Percentiles rank a stretch among this genome's conserved stretches.
Evolutionary conservation across 768 basidiomycete species (phyloP).

Genomic region (Mrakia hoshinonis): DNA sequence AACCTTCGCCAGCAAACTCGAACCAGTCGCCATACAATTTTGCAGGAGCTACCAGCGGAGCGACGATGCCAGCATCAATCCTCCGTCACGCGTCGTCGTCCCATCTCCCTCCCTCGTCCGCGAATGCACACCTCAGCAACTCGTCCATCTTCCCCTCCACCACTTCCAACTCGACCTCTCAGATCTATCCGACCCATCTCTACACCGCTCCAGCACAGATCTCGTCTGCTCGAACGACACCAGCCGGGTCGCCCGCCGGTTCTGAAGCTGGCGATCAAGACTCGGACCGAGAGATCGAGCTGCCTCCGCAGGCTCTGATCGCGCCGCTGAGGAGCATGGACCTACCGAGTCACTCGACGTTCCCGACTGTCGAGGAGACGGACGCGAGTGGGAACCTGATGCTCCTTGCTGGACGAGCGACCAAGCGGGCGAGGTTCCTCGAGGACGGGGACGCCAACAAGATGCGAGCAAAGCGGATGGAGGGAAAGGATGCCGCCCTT

Average conservation of each 20-base stretch:
- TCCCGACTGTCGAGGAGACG: constrained; percentile 57
- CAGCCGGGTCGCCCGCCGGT: constrained; percentile 13
- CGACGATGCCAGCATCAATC: neutral
- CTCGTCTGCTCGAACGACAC: constrained; percentile 23
- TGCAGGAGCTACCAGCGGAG: neutral
- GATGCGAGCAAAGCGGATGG: constrained; percentile 18
- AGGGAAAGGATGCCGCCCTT: constrained; percentile 56
- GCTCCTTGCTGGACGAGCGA: constrained; percentile 17
- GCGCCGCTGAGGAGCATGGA: constrained; percentile 7
- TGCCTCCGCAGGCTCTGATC: constrained; percentile 4
- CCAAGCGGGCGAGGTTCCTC: constrained; percentile 6
- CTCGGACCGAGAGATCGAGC: constrained; percentile 18
- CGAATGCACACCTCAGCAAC: neutral
- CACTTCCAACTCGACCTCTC: neutral
- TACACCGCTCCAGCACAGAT: constrained; percentile 6
- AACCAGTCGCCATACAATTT: neutral
- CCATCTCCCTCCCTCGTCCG: neutral
- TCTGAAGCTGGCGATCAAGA: constrained; percentile 13
- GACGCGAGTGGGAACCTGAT: constrained; percentile 36
- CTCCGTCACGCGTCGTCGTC: neutral
- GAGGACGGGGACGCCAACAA: constrained; percentile 7
- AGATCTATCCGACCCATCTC: neutral
- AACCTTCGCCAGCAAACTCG: neutral
- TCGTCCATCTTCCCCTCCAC: neutral
- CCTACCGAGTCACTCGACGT: constrained; percentile 40